Percentiles rank a stretch among this genome's conserved stretches.
Evolutionary conservation across 2,329 filamentous ascomycete species (phyloP).

Genomic region (Grosmannia clavigera): DNA sequence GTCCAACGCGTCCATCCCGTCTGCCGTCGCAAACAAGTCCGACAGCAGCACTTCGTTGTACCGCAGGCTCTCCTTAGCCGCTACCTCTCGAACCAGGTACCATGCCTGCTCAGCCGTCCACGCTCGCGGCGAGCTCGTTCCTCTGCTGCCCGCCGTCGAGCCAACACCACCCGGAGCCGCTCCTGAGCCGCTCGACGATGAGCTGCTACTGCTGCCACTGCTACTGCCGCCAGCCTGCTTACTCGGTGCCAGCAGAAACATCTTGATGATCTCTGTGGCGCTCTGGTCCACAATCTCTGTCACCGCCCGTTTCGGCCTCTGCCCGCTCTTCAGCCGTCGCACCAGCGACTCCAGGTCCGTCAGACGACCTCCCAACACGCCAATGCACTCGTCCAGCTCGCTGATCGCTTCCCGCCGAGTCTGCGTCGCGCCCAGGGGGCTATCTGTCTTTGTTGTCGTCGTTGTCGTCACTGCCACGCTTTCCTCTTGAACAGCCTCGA

Average conservation of each 20-base stretch:
- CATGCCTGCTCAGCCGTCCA: slow-evolving; percentile 86
- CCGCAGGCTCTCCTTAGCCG: slow-evolving; percentile 49
- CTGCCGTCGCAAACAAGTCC: slow-evolving; percentile 56
- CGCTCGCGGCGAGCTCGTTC: slow-evolving; percentile 28
- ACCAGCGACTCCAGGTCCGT: slow-evolving; percentile 91
- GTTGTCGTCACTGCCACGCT: background rate
- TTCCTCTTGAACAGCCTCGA: background rate
- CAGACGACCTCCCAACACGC: slow-evolving; percentile 75
- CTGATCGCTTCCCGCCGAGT: slow-evolving; percentile 33
- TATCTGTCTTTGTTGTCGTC: background rate
- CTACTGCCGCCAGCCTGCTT: slow-evolving; percentile 15
- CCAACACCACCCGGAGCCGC: background rate
- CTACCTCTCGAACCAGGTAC: slow-evolving; percentile 71
- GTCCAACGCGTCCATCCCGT: slow-evolving; percentile 65
- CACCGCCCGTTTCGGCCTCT: slow-evolving; percentile 69
- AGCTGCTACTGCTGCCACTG: background rate
- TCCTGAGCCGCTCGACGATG: background rate
- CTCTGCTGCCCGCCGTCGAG: background rate
- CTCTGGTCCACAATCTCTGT: slow-evolving; percentile 81
- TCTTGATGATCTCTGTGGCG: slow-evolving; percentile 81
- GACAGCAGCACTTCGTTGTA: slow-evolving; percentile 80
- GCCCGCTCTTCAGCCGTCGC: slow-evolving; percentile 77
- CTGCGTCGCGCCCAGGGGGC: background rate
- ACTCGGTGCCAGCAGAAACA: slow-evolving; percentile 64
- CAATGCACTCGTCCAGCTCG: slow-evolving; percentile 72